These are phyloP conservation scores for Pichia sp. DNA, from an alignment of 1,139 yeast genomes.

Conservation along the genomic window DNA sequence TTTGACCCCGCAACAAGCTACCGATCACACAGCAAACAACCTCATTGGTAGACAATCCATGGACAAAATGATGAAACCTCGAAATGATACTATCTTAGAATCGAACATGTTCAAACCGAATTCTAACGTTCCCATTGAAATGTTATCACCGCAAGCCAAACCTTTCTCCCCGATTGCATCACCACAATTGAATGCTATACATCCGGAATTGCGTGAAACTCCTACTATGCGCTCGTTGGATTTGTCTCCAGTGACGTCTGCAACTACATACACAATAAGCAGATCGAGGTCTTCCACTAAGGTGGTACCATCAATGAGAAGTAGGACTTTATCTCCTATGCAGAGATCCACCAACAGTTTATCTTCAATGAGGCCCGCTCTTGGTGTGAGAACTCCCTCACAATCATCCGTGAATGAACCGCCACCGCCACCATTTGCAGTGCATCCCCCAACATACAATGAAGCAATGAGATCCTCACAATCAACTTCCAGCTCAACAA, in stretches of 20 bases:
- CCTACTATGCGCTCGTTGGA: constrained; percentile 12
- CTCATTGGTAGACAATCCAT: constrained; percentile 7
- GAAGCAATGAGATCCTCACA: no score
- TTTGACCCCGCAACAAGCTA: constrained; percentile 31
- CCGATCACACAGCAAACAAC: constrained; percentile 1
- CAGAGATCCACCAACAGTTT: background rate
- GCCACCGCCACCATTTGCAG: constrained; percentile 30
- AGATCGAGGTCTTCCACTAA: constrained; percentile 8
- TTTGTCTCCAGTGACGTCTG: constrained; percentile 12
- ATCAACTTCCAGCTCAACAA: no score
- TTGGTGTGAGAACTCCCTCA: constrained; percentile 6
- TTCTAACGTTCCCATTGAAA: constrained; percentile 30
- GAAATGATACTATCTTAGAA: constrained; percentile 37
- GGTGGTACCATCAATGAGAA: constrained; percentile 3
- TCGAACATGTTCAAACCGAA: constrained; percentile 60
- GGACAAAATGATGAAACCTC: constrained; percentile 24
- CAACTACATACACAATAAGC: constrained; percentile 1
- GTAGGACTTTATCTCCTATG: constrained; percentile 7
- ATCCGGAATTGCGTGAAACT: constrained; percentile 21
- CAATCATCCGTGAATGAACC: constrained; percentile 21
- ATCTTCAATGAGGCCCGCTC: constrained; percentile 7
- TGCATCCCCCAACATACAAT: constrained; percentile 32
- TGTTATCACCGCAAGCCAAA: constrained; percentile 41
- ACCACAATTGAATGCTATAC: constrained; percentile 24
- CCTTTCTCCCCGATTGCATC: constrained; percentile 29